phyloP scores from a whole-genome alignment of 805 yeast genomes.

The Yarrowia osloensis region DNA sequence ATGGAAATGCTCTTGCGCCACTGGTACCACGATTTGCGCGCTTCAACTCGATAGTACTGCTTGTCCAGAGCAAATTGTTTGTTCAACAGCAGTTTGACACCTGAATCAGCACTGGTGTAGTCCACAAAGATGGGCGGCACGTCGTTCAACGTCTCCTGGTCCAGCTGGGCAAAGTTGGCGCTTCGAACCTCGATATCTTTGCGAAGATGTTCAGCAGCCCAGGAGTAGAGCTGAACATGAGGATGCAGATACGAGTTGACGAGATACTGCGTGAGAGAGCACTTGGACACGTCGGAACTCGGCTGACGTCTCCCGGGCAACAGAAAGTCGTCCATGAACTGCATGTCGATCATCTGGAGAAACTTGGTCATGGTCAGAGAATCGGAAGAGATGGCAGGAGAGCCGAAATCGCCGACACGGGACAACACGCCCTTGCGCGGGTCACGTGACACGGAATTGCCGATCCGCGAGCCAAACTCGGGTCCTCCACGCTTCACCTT shows the following conservation, averaged over 20 bases:
- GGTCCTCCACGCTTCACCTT: not conserved
- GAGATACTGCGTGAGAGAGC: not conserved
- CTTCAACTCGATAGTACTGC: slow-evolving; percentile 17
- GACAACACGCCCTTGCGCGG: not conserved
- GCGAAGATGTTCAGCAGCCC: slow-evolving; percentile 21
- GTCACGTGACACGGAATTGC: not conserved
- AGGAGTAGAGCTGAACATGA: not conserved
- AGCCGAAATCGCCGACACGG: not conserved
- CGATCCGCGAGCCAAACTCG: not conserved
- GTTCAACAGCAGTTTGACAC: slow-evolving; percentile 7
- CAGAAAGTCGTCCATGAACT: slow-evolving; percentile 26
- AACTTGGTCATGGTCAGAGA: slow-evolving; percentile 10
- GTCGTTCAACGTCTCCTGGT: slow-evolving; percentile 9
- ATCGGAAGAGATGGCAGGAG: not conserved
- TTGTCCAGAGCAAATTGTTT: slow-evolving; percentile 25
- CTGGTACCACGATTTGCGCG: slow-evolving; percentile 16
- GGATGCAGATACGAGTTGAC: not conserved
- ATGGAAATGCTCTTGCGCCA: slow-evolving; percentile 22
- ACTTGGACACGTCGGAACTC: not conserved
- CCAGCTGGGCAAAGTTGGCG: not conserved
- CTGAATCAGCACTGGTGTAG: slow-evolving; percentile 4
- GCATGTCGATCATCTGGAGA: slow-evolving; percentile 18
- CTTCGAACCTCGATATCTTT: slow-evolving; percentile 10
- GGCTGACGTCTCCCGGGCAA: not conserved
- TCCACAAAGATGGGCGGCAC: slow-evolving; percentile 24